Evolutionary conservation across 352 stramenopile genomes (phyloP).

Genomic region (Pythium dissimile): DNA sequence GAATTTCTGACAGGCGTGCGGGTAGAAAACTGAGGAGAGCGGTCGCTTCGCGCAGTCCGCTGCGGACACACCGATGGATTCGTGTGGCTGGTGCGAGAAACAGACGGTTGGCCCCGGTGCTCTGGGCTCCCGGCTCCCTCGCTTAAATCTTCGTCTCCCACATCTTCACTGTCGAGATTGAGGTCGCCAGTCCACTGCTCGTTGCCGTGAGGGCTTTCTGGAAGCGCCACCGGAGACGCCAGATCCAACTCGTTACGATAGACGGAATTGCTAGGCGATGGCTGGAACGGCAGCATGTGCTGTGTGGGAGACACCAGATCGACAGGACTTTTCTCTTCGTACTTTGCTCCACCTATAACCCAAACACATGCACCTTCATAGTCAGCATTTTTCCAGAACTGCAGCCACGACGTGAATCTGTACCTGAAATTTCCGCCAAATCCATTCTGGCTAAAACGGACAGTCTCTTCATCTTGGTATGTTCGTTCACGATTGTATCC

Average conservation of each 20-base stretch:
- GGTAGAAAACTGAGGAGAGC: no score
- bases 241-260: conserved; percentile 56
- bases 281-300: conserved; percentile 34
- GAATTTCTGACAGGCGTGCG: no score
- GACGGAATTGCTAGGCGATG: conserved; percentile 28
- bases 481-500: conserved; percentile 5
- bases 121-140: neutral
- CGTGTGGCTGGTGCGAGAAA: neutral
- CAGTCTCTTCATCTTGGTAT: conserved; percentile 8
- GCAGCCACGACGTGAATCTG: neutral
- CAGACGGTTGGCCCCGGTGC: neutral
- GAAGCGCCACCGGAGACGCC: conserved; percentile 57
- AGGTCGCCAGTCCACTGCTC: conserved; percentile 19
- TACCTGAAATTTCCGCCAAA: neutral
- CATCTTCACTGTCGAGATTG: neutral
- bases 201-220: conserved; percentile 33
- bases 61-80: no score
- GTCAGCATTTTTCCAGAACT: neutral
- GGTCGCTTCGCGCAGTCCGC: no score
- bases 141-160: no score
- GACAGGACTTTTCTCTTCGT: no score
- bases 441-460: conserved; percentile 1
- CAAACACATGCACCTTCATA: no score
- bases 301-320: conserved; percentile 46
- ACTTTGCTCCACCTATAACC: no score